Evolutionary conservation across 257 asterid species (phyloP).

Genomic region (Coffea canephora): DNA sequence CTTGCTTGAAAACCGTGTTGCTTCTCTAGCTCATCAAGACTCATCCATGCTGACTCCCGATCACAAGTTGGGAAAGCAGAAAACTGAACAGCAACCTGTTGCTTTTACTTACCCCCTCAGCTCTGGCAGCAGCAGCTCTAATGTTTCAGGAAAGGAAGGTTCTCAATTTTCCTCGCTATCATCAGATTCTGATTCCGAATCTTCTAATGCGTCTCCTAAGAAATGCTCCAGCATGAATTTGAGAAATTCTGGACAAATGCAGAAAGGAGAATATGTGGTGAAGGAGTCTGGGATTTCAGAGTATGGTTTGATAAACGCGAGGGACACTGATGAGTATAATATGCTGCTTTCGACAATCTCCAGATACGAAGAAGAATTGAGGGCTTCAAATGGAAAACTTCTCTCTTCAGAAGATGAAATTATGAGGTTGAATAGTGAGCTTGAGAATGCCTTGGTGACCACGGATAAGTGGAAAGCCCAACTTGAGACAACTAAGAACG

Average conservation of each 20-base stretch:
- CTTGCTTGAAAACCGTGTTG: conserved; percentile 17
- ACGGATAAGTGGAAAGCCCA: conserved; percentile 36
- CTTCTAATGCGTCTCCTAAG: conserved; percentile 34
- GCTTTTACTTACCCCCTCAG: conserved; percentile 39
- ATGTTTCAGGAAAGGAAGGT: conserved; percentile 43
- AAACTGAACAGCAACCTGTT: conserved; percentile 32
- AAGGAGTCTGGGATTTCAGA: conserved; percentile 21
- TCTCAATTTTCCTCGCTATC: conserved; percentile 50
- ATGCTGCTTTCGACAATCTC: conserved; percentile 16
- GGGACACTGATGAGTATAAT: conserved; percentile 18
- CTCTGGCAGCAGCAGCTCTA: conserved; percentile 58
- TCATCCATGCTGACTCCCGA: conserved; percentile 46
- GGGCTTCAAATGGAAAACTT: conserved; percentile 33
- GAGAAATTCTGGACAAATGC: conserved; percentile 17
- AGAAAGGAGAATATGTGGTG: conserved; percentile 22
- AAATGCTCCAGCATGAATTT: conserved; percentile 21
- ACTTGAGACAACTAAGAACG: conserved; percentile 45
- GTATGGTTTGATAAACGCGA: conserved; percentile 16
- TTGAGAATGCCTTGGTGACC: conserved; percentile 32
- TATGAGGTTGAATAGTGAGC: conserved; percentile 39
- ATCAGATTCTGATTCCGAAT: conserved; percentile 76
- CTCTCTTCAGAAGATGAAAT: conserved; percentile 54
- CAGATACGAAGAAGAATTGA: conserved; percentile 43
- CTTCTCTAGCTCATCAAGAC: conserved; percentile 17
- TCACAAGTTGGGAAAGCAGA: conserved; percentile 33